Base-by-base conservation (phyloP, 495 filamentous ascomycete genomes). In the Podospora didyma region DNA sequence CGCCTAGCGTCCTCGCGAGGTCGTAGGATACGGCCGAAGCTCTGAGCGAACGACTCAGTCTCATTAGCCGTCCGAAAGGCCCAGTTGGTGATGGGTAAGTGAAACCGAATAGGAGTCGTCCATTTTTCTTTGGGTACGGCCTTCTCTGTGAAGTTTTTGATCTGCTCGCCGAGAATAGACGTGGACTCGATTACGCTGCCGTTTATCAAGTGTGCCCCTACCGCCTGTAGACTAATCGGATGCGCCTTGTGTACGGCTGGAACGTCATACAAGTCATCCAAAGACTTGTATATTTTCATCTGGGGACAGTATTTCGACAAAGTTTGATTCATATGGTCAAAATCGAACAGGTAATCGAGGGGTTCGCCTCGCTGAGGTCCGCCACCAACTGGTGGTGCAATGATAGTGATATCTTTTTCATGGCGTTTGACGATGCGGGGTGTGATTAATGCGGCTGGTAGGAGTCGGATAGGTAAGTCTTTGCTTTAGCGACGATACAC, bases 331-430 rank as follows among this genome's bases (percentile, higher is more conserved):
- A 76, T 66, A 57, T 67, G 58, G n/a, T 59, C 57, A 24, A 53
- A 54, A 21, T 74, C 69, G 61, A 76, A 76, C 49, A 73, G 41
- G 53, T 70, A 66, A 17, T 64, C 64, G 53, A 70, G 54, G 0
- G 60, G 62, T 31, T 63, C 53, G 14, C 62, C 62, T 28, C 52
- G 47, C 16, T 42, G 34, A 1, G 62, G 65, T 7, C 59, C 62
- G 16, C 35, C 48, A 17, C 53, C 56, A 42, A 42, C 54, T 23
- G 49, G 46, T 1, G 64, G 61, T 1, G 34, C 39, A 9, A 53
- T 31, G 22, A 58, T 47, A 3, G 31, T 23, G 47, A 62, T 45
- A 47, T 66, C 55, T 26, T 54, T 47, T 34, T 49, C 47, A 34
- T 56, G 21, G 17, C 65, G 62, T 17, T 53, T 57, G 39, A 61